These are phyloP conservation scores for Spathaspora sp. DNA, from an alignment of 1,139 yeast species.

Conservation along the genomic window DNA sequence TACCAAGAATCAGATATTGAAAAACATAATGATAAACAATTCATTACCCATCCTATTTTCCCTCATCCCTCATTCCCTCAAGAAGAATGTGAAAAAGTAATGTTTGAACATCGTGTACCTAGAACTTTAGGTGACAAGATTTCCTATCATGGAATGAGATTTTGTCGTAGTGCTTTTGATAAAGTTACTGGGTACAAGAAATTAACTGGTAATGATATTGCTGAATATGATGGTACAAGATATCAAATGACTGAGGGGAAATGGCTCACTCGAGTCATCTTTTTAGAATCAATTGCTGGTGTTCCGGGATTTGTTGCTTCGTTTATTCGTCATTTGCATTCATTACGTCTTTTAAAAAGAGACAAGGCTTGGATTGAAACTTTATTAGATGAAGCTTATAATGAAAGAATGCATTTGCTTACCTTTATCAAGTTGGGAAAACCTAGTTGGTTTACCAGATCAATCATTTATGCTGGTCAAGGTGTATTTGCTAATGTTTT, in stretches of 20 bases:
- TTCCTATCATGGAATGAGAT: slow-evolving; percentile 47
- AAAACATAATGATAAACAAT: slow-evolving; percentile 28
- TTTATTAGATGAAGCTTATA: slow-evolving; percentile 72
- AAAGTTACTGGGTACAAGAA: slow-evolving; percentile 65
- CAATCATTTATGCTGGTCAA: slow-evolving; percentile 62
- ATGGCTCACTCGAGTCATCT: slow-evolving; percentile 69
- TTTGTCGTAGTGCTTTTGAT: slow-evolving; percentile 55
- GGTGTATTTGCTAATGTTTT: slow-evolving; percentile 70
- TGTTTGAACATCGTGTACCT: slow-evolving; percentile 56
- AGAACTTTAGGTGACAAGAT: slow-evolving; percentile 48
- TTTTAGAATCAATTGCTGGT: slow-evolving; percentile 74
- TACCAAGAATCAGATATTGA: slow-evolving; percentile 22
- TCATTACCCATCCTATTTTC: slow-evolving; percentile 49
- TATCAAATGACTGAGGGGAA: slow-evolving; percentile 60
- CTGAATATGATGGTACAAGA: slow-evolving; percentile 44
- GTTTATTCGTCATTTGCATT: slow-evolving; percentile 63
- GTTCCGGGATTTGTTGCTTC: slow-evolving; percentile 82
- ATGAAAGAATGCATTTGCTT: slow-evolving; percentile 75
- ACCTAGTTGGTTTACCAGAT: slow-evolving; percentile 61
- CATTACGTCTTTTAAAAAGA: slow-evolving; percentile 57
- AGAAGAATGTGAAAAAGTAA: slow-evolving; percentile 48
- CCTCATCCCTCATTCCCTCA: slow-evolving; percentile 53
- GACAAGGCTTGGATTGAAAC: slow-evolving; percentile 82
- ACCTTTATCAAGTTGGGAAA: slow-evolving; percentile 66
- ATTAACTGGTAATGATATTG: slow-evolving; percentile 34